A percentile compares a stretch with the other conserved stretches of the same genome.
Evolutionary conservation across 331 rosid species (phyloP).

Genomic region (Saraca asoca): DNA sequence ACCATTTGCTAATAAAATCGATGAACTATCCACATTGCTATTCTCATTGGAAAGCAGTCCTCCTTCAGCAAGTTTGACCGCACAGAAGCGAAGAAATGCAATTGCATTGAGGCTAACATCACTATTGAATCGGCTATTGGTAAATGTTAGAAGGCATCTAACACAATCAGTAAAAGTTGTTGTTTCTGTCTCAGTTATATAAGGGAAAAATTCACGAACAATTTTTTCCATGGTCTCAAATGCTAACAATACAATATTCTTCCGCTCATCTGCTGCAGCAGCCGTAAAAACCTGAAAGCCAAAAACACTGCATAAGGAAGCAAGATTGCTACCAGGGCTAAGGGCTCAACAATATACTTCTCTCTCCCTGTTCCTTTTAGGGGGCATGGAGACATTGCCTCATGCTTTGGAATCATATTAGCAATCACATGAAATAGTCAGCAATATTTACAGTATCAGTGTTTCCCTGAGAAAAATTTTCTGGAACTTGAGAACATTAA

Average conservation of each 20-base stretch:
- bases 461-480: too few species aligned
- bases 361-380: background rate
- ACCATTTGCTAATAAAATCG: constrained; percentile 40
- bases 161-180: constrained; percentile 94
- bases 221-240: constrained; percentile 99
- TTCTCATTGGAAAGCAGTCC: constrained; percentile 82
- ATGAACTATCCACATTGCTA: constrained; percentile 49
- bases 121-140: constrained; percentile 93
- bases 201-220: constrained; percentile 95
- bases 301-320: constrained; percentile 40
- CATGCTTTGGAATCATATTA: too few species aligned
- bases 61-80: constrained; percentile 98
- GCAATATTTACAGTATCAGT: too few species aligned
- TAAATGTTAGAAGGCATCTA: constrained; percentile 92
- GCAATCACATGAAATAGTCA: too few species aligned
- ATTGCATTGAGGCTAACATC: constrained; percentile 99
- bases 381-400: too few species aligned
- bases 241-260: constrained; percentile 88
- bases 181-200: constrained; percentile 97
- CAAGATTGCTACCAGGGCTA: constrained; percentile 26
- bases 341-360: constrained; percentile 24
- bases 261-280: constrained; percentile 96
- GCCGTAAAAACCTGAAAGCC: constrained; percentile 85
- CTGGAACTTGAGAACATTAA: too few species aligned
- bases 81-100: constrained; percentile 99